Conservation (phyloP, 2,329 filamentous ascomycete genomes). For the Ophiocordyceps australis region DNA sequence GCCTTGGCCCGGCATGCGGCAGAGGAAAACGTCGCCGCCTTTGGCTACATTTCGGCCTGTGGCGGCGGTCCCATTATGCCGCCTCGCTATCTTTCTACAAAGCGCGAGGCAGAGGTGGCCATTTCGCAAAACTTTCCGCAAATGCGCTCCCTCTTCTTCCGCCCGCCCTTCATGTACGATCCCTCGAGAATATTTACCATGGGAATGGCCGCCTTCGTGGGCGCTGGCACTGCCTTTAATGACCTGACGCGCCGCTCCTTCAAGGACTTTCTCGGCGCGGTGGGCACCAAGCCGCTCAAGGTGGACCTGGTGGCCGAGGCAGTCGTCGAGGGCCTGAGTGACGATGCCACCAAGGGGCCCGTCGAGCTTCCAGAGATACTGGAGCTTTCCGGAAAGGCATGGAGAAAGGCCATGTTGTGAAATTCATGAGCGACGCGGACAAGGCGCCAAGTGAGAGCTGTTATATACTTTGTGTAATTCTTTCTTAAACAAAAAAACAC, state of each 20-base stretch:
- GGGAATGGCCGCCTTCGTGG: constrained; percentile 63
- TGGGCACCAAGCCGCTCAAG: constrained; percentile 71
- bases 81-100: constrained; percentile 72
- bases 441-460: too few species aligned
- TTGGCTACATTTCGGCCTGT: constrained; percentile 79
- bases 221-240: constrained; percentile 61
- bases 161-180: constrained; percentile 84
- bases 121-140: constrained; percentile 55
- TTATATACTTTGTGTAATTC: too few species aligned
- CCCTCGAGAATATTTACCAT: constrained; percentile 64
- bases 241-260: constrained; percentile 58
- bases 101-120: constrained; percentile 70
- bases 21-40: constrained; percentile 44
- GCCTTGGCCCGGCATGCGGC: constrained; percentile 63
- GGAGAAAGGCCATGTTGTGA: constrained; percentile 83
- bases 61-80: constrained; percentile 75
- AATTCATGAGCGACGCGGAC: too few species aligned
- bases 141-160: constrained; percentile 66
- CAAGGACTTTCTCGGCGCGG: constrained; percentile 60
- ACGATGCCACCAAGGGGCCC: constrained; percentile 53
- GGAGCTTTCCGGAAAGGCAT: constrained; percentile 59
- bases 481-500: too few species aligned
- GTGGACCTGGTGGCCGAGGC: constrained; percentile 79
- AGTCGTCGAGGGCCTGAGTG: constrained; percentile 69
- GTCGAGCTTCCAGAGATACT: constrained; percentile 71